phyloP scores from a whole-genome alignment of 306 rosid genomes.

The Myrica gale region DNA sequence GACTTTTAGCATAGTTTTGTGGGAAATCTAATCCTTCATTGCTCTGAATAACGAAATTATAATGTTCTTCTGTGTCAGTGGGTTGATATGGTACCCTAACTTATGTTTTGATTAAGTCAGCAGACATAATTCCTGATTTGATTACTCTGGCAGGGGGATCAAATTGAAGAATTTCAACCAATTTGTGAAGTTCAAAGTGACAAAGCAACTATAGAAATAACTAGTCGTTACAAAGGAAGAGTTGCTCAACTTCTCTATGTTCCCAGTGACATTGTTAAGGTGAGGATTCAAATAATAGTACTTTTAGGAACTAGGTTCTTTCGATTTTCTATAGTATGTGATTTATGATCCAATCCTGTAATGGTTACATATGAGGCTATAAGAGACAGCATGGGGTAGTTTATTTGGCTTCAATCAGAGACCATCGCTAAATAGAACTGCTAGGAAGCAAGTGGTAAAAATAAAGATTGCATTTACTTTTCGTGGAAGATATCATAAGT shows the following conservation, averaged over 20 bases:
- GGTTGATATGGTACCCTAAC: not conserved
- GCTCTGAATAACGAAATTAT: not conserved
- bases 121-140: not conserved
- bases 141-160: constrained; percentile 68
- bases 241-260: constrained; percentile 49
- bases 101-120: not conserved
- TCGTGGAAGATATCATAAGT: not conserved
- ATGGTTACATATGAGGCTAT: not conserved
- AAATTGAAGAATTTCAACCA: constrained; percentile 82
- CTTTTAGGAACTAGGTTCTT: not conserved
- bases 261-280: constrained; percentile 96
- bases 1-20: not conserved
- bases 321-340: not conserved
- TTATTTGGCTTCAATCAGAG: not conserved
- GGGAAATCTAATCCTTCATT: not conserved
- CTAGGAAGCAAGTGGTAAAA: not conserved
- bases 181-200: constrained; percentile 98
- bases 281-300: constrained; percentile 22
- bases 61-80: not conserved
- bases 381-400: not conserved
- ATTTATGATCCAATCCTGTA: not conserved
- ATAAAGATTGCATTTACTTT: not conserved
- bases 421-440: not conserved
- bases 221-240: constrained; percentile 90
- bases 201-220: constrained; percentile 96